Evolutionary conservation across 2,329 filamentous ascomycete species (phyloP).

Genomic region (Grosmannia serpens): DNA sequence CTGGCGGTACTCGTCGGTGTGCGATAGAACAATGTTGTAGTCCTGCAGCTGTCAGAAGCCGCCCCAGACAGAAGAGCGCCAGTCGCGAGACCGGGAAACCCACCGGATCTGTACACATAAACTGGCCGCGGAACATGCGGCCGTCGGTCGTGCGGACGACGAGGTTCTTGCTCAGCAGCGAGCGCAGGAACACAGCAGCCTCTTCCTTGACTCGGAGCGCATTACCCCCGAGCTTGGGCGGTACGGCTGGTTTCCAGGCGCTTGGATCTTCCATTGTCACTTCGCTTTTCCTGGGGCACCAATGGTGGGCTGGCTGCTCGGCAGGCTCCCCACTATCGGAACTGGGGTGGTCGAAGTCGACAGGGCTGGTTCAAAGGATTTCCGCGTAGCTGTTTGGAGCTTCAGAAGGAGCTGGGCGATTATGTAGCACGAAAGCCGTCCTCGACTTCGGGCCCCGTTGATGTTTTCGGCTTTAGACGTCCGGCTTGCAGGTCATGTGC

Average conservation of each 20-base stretch:
- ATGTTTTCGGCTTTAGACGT: too few relatives aligned
- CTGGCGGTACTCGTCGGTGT: conserved; percentile 80
- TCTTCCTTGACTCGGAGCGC: conserved; percentile 1
- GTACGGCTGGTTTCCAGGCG: background rate
- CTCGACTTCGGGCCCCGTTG: too few relatives aligned
- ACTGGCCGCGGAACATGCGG: conserved; percentile 77
- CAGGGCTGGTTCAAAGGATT: background rate
- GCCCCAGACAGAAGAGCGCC: background rate
- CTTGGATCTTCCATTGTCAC: background rate
- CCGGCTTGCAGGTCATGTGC: too few relatives aligned
- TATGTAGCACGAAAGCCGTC: background rate
- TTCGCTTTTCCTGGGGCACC: background rate
- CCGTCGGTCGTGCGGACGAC: conserved; percentile 71
- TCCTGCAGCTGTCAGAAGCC: conserved; percentile 42
- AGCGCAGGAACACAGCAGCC: conserved; percentile 35
- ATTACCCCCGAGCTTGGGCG: background rate
- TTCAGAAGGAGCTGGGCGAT: background rate
- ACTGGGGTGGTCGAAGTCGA: background rate
- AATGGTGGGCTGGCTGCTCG: background rate
- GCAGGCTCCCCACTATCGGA: background rate
- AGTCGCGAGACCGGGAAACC: conserved; percentile 7
- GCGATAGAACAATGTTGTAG: conserved; percentile 73
- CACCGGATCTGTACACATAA: conserved; percentile 92
- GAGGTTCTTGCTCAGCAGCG: conserved; percentile 67
- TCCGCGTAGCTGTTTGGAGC: background rate